These are phyloP conservation scores for Phytophthora sansomeana DNA, from an alignment of 352 stramenopile species.

Conservation along the genomic window DNA sequence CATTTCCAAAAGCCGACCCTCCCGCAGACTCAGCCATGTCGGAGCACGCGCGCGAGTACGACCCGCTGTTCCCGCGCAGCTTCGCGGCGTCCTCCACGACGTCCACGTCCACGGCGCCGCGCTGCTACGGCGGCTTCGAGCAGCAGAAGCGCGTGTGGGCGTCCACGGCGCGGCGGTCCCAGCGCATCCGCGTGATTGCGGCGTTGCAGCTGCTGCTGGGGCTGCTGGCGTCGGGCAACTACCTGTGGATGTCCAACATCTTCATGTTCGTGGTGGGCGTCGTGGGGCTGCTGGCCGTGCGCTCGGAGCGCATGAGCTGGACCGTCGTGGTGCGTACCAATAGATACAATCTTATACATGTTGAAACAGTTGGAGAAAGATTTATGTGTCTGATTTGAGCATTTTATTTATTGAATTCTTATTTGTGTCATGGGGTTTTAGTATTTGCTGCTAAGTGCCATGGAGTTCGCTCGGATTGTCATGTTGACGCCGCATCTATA, in stretches of 20 bases:
- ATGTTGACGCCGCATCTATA: constrained; percentile 74
- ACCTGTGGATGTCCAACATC: constrained; percentile 79
- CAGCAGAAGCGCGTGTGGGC: constrained; percentile 83
- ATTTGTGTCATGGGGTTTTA: constrained; percentile 22
- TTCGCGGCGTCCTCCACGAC: constrained; percentile 44
- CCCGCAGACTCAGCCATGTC: constrained; percentile 32
- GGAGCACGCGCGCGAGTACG: constrained; percentile 41
- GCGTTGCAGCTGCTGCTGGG: constrained; percentile 65
- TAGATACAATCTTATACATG: constrained; percentile 27
- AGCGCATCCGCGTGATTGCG: constrained; percentile 73
- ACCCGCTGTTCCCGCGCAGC: constrained; percentile 47
- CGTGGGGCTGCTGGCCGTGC: constrained; percentile 73
- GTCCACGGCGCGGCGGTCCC: constrained; percentile 64
- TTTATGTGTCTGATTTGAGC: constrained; percentile 20
- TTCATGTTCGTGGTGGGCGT: constrained; percentile 76
- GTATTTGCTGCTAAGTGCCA: constrained; percentile 76
- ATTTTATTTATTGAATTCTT: not conserved
- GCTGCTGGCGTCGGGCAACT: constrained; percentile 69
- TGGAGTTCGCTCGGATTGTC: constrained; percentile 76
- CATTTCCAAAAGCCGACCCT: constrained; percentile 2
- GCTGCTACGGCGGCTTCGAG: constrained; percentile 77
- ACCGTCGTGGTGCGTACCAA: constrained; percentile 60
- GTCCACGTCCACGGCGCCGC: constrained; percentile 46
- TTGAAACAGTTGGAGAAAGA: constrained; percentile 19
- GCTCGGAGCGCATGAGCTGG: constrained; percentile 82